Conservation (phyloP, 2,329 filamentous ascomycete species). For the Penicillium sp. region DNA sequence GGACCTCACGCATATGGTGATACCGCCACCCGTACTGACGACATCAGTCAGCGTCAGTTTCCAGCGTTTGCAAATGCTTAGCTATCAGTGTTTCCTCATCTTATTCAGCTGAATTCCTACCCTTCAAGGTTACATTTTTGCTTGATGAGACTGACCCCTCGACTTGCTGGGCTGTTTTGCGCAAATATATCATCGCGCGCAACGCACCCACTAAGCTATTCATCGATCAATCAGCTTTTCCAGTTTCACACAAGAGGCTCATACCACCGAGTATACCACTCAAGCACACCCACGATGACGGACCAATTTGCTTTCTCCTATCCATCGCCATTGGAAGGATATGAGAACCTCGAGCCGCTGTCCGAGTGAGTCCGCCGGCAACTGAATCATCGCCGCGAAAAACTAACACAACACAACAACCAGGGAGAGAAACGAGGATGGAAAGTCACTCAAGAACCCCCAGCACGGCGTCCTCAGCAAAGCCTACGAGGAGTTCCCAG, state of each 20-base stretch:
- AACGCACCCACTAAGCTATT: background rate
- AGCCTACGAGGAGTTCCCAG: constrained; percentile 65
- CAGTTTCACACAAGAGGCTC: background rate
- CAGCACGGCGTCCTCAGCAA: constrained; percentile 57
- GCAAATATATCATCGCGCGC: background rate
- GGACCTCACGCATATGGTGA: background rate
- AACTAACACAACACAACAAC: background rate
- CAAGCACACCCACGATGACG: constrained; percentile 36
- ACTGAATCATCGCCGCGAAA: background rate
- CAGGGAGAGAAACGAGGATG: constrained; percentile 62
- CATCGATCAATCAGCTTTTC: background rate
- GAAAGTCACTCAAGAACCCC: constrained; percentile 71
- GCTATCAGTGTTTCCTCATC: background rate
- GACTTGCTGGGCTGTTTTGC: background rate
- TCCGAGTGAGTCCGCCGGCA: constrained; percentile 35
- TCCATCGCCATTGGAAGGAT: constrained; percentile 52
- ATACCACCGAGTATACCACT: background rate
- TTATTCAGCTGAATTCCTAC: background rate
- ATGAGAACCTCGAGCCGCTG: constrained; percentile 47
- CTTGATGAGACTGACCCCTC: constrained; percentile 6
- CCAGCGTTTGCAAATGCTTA: background rate
- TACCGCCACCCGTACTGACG: constrained; percentile 4
- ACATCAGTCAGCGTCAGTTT: constrained; percentile 1
- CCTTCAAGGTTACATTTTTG: background rate
- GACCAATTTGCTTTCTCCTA: constrained; percentile 52